A percentile compares a stretch with the other conserved stretches of the same genome.
phyloP scores from a whole-genome alignment of 2,329 filamentous ascomycete species.

The Apiospora aurea region DNA sequence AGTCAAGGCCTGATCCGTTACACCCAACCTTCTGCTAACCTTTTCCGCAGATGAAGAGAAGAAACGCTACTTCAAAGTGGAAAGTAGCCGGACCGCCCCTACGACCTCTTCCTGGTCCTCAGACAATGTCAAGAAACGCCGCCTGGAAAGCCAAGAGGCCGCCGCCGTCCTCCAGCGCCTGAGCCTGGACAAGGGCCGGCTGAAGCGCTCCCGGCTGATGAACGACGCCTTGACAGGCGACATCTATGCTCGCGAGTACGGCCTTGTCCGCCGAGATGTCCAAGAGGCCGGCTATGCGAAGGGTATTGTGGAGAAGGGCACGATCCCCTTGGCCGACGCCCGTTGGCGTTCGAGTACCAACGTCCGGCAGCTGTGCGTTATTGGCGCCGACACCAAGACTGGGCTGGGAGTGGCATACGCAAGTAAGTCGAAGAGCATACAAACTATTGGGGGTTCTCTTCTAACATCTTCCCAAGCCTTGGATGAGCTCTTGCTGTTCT shows the following conservation, averaged over 20 bases:
- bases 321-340: conserved; percentile 44
- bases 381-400: conserved; percentile 46
- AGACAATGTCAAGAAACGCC: conserved; percentile 65
- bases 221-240: conserved; percentile 42
- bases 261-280: conserved; percentile 40
- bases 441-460: neutral
- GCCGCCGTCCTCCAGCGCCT: conserved; percentile 38
- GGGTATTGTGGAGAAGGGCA: conserved; percentile 49
- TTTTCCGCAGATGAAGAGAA: conserved; percentile 57
- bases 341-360: conserved; percentile 39
- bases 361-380: conserved; percentile 50
- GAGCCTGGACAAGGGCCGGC: conserved; percentile 45
- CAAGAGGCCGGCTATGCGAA: conserved; percentile 47
- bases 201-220: conserved; percentile 46
- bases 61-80: conserved; percentile 73
- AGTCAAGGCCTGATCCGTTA: conserved; percentile 21
- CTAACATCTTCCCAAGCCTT: neutral
- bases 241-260: conserved; percentile 44
- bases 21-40: neutral
- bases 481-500: conserved; percentile 33
- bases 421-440: conserved; percentile 45
- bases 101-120: conserved; percentile 60
- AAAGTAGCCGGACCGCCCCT: conserved; percentile 62
- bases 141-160: conserved; percentile 50
- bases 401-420: conserved; percentile 53